These are phyloP conservation scores for Dendrocalamus sinicus DNA, from an alignment of 176 grass and related monocot species.

Conservation along the genomic window DNA sequence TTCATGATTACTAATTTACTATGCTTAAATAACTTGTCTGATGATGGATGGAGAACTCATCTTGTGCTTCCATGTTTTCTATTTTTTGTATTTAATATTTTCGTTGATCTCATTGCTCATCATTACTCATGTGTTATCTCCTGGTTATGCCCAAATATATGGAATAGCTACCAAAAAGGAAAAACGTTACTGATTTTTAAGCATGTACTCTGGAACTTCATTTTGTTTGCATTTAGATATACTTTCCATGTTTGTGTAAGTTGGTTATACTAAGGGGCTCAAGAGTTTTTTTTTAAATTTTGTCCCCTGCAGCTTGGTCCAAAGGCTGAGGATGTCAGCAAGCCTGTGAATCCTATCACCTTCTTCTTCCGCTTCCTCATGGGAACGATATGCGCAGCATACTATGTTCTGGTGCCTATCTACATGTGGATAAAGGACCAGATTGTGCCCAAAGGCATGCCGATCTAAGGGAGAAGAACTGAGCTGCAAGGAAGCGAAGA, in stretches of 20 bases:
- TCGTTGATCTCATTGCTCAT: neutral
- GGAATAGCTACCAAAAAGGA: neutral
- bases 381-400: slow-evolving; percentile 74
- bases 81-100: neutral
- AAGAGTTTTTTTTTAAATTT: neutral
- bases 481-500: slow-evolving; percentile 36
- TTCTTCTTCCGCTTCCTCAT: slow-evolving; percentile 75
- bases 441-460: slow-evolving; percentile 90
- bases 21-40: no score
- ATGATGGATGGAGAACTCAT: neutral
- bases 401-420: slow-evolving; percentile 91
- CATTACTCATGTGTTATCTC: neutral
- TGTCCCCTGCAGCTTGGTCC: slow-evolving; percentile 72
- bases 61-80: neutral
- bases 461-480: slow-evolving; percentile 57
- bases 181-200: neutral
- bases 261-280: neutral
- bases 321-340: slow-evolving; percentile 81
- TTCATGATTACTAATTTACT: neutral
- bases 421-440: slow-evolving; percentile 99
- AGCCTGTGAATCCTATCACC: slow-evolving; percentile 75
- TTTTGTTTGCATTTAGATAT: neutral
- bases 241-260: neutral
- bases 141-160: neutral
- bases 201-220: neutral